Conservation (phyloP, 1,284 basidiomycete genomes). For the Neolentinus lepideus region DNA sequence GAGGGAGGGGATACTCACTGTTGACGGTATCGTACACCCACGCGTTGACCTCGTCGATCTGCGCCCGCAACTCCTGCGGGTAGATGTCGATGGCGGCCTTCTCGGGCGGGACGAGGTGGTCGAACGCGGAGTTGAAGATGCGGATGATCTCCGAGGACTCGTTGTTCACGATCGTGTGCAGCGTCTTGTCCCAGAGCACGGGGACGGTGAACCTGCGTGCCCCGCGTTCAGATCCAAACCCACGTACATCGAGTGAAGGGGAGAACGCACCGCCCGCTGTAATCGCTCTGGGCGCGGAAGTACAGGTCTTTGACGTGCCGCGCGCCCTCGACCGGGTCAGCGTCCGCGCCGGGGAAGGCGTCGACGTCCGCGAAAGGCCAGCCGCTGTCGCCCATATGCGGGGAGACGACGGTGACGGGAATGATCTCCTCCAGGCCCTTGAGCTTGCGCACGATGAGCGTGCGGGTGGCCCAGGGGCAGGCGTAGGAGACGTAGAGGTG, state of each 20-base stretch:
- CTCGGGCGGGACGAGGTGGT: conserved; percentile 51
- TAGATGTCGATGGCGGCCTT: conserved; percentile 66
- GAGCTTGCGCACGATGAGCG: conserved; percentile 1
- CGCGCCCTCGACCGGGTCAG: conserved; percentile 59
- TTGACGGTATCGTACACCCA: conserved; percentile 83
- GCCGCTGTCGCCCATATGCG: conserved; percentile 71
- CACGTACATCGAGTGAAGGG: no score
- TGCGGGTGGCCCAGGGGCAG: conserved; percentile 1
- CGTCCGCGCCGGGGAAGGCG: conserved; percentile 55
- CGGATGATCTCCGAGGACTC: conserved; percentile 84
- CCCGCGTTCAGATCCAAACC: no score
- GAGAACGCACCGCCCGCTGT: conserved; percentile 40
- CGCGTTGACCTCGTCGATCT: conserved; percentile 69
- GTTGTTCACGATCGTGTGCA: conserved; percentile 81
- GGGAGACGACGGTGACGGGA: conserved; percentile 47
- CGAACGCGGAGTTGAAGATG: conserved; percentile 74
- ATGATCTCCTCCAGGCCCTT: conserved; percentile 1
- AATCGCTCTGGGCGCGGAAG: conserved; percentile 60
- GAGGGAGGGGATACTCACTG: conserved; percentile 11
- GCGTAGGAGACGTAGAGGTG: conserved; percentile 3
- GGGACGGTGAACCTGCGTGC: conserved; percentile 81
- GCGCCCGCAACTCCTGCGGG: conserved; percentile 54
- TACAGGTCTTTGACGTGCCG: conserved; percentile 77
- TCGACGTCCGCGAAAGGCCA: conserved; percentile 75
- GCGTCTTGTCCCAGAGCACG: conserved; percentile 84